Conservation (phyloP, 2,329 filamentous ascomycete species). For the Trichoderma endophyticum region DNA sequence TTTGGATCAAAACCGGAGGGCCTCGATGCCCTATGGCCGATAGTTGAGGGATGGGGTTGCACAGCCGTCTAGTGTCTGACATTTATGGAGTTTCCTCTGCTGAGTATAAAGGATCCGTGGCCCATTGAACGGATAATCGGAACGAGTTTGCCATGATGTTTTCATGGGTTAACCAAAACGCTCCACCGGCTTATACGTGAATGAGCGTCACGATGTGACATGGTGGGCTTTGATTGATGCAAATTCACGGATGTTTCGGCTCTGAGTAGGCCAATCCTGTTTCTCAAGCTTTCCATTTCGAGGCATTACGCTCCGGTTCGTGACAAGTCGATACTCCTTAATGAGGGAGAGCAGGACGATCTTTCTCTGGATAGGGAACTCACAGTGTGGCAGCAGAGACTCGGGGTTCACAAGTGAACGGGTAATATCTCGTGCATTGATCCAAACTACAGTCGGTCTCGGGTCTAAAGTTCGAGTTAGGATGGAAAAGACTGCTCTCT, state of each 20-base stretch:
- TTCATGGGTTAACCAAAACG: not conserved
- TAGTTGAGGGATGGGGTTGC: not conserved
- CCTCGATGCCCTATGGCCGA: not conserved
- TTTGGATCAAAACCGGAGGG: not conserved
- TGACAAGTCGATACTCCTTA: not conserved
- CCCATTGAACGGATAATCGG: slow-evolving; percentile 16
- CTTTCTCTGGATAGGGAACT: not conserved
- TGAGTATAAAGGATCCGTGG: slow-evolving; percentile 3
- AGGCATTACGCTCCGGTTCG: not conserved
- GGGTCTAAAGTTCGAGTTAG: no score
- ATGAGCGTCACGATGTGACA: slow-evolving; percentile 13
- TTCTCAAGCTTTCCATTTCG: not conserved
- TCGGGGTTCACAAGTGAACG: not conserved
- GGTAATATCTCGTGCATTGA: not conserved
- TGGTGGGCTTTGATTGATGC: not conserved
- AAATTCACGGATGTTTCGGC: slow-evolving; percentile 11
- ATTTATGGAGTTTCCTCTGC: not conserved
- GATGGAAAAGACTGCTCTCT: not conserved
- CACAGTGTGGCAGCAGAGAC: not conserved
- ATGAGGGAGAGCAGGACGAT: not conserved
- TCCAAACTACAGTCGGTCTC: not conserved
- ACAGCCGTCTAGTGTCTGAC: not conserved
- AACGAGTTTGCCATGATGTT: not conserved
- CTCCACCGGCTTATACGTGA: not conserved
- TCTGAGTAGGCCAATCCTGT: not conserved